phyloP scores from a whole-genome alignment of 1,284 basidiomycete species.

The Mrakiaceae sp. region DNA sequence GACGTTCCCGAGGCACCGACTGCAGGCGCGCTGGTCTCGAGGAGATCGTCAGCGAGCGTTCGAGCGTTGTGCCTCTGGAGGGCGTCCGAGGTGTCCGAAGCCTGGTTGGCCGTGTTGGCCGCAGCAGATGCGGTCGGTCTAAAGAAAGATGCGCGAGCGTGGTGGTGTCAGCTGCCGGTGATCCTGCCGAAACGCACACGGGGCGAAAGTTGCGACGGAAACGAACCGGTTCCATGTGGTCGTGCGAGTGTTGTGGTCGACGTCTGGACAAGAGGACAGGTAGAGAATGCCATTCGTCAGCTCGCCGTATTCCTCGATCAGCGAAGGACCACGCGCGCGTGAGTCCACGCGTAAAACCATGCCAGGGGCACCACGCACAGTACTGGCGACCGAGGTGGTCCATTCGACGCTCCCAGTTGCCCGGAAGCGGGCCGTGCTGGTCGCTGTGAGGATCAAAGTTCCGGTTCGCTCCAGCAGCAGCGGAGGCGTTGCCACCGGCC shows the following conservation, averaged over 20 bases:
- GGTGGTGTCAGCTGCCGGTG: slow-evolving; percentile 45
- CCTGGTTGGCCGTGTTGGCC: slow-evolving; percentile 36
- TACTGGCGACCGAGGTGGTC: slow-evolving; percentile 82
- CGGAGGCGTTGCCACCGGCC: slow-evolving; percentile 11
- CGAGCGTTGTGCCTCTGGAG: slow-evolving; percentile 66
- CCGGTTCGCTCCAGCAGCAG: slow-evolving; percentile 40
- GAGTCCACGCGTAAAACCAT: background rate
- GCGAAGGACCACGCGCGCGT: slow-evolving; percentile 13
- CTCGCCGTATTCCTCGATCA: background rate
- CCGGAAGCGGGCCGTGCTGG: slow-evolving; percentile 66
- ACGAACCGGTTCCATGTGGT: slow-evolving; percentile 76
- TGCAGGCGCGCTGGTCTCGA: slow-evolving; percentile 42
- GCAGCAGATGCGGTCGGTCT: slow-evolving; percentile 36
- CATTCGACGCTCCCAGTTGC: slow-evolving; percentile 85
- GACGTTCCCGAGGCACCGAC: slow-evolving; percentile 21
- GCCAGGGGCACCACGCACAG: slow-evolving; percentile 30
- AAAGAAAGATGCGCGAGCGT: slow-evolving; percentile 24
- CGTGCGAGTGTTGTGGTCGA: slow-evolving; percentile 82
- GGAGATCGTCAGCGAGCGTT: slow-evolving; percentile 64
- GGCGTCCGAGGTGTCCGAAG: slow-evolving; percentile 48
- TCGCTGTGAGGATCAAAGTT: slow-evolving; percentile 75
- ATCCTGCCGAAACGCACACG: slow-evolving; percentile 38
- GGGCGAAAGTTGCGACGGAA: background rate
- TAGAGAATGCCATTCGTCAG: background rate
- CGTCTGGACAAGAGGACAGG: slow-evolving; percentile 34